Percentiles rank a stretch among this genome's conserved stretches.
Conservation (phyloP, 495 filamentous ascomycete genomes). For the Annulohypoxylon maeteangense region DNA sequence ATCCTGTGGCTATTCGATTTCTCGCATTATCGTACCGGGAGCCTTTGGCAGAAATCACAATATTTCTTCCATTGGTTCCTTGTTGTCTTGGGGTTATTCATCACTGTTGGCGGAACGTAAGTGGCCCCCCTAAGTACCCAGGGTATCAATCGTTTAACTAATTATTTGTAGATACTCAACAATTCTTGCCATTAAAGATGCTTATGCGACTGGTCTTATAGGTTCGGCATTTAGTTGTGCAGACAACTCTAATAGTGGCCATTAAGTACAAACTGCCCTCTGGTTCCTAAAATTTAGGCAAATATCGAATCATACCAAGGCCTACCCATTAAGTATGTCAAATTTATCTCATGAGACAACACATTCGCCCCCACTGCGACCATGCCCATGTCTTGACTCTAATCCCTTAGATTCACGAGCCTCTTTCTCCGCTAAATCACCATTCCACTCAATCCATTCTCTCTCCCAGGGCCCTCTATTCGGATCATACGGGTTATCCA, state of each 20-base stretch:
- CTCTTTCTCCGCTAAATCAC: not conserved
- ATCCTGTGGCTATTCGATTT: slow-evolving; percentile 30
- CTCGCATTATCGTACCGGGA: slow-evolving; percentile 24
- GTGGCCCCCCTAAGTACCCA: not conserved
- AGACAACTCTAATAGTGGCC: slow-evolving; percentile 47
- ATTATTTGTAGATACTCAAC: slow-evolving; percentile 45
- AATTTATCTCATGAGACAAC: not conserved
- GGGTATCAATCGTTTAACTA: not conserved
- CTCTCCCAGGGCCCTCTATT: not conserved
- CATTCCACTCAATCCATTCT: not conserved
- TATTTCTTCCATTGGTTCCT: slow-evolving; percentile 45
- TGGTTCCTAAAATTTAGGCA: not conserved
- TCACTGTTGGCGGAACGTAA: slow-evolving; percentile 54
- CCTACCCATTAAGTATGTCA: not conserved
- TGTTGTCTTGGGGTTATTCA: slow-evolving; percentile 52
- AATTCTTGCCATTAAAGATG: slow-evolving; percentile 52
- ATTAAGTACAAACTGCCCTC: not conserved
- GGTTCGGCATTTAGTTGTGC: slow-evolving; percentile 55
- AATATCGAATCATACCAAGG: not conserved
- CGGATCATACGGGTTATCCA: not conserved
- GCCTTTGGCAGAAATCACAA: slow-evolving; percentile 11
- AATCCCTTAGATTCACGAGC: not conserved
- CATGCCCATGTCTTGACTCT: not conserved
- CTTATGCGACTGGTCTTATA: slow-evolving; percentile 52
- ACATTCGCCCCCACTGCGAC: not conserved